Conservation (phyloP, 768 basidiomycete species). For the Chiua virens region DNA sequence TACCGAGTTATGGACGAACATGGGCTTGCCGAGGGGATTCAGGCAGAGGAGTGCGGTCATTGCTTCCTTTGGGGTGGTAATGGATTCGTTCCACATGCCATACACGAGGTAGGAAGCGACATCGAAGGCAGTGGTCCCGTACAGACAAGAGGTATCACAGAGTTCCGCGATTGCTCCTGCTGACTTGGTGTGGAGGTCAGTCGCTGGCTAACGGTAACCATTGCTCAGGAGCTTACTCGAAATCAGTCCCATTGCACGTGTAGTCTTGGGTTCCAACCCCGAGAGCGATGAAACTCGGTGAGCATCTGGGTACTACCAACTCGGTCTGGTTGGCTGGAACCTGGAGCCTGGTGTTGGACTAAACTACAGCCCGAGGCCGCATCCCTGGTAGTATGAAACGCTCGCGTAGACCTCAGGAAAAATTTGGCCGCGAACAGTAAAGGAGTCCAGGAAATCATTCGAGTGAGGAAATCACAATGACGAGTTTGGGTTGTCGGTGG, state of each 20-base stretch:
- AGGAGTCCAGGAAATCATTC: neutral
- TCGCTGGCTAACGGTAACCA: neutral
- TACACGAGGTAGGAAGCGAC: constrained; percentile 31
- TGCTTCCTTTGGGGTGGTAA: no score
- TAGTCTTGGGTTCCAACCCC: constrained; percentile 56
- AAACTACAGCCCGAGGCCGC: constrained; percentile 1
- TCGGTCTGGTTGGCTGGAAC: constrained; percentile 31
- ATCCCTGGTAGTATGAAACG: neutral
- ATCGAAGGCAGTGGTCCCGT: constrained; percentile 28
- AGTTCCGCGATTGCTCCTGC: constrained; percentile 52
- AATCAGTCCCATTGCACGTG: constrained; percentile 44
- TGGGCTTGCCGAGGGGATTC: constrained; percentile 47
- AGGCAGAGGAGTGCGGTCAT: no score
- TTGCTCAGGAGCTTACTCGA: constrained; percentile 36
- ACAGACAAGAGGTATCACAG: constrained; percentile 55
- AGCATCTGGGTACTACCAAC: constrained; percentile 36
- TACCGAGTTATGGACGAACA: constrained; percentile 51
- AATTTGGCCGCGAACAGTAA: neutral
- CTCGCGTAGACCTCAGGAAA: neutral
- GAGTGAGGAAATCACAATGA: neutral
- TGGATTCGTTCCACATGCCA: no score
- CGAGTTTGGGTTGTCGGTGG: neutral
- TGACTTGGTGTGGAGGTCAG: constrained; percentile 32
- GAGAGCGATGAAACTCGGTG: constrained; percentile 43
- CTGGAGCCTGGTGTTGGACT: neutral